Evolutionary conservation across 768 basidiomycete genomes (phyloP).

Genomic region (Auricularia auricula-judae): DNA sequence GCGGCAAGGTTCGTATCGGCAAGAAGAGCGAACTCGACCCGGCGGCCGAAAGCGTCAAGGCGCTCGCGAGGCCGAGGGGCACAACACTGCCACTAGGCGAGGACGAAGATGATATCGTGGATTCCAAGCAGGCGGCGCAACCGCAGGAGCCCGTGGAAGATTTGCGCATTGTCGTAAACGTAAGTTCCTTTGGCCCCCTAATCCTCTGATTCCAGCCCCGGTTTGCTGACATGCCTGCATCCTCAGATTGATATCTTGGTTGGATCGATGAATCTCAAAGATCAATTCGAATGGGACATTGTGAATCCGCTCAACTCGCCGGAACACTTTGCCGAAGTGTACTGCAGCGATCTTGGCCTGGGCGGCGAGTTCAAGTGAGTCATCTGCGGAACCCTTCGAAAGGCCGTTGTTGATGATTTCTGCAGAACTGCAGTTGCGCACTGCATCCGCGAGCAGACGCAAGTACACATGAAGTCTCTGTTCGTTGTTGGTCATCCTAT

Average conservation of each 20-base stretch:
- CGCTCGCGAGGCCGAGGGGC: not conserved
- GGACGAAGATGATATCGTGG: conserved; percentile 15
- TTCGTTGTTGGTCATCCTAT: conserved; percentile 82
- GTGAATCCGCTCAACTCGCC: conserved; percentile 71
- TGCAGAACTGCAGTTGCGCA: conserved; percentile 90
- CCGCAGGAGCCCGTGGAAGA: conserved; percentile 53
- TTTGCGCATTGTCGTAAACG: conserved; percentile 82
- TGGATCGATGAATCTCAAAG: conserved; percentile 84
- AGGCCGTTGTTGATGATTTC: not conserved
- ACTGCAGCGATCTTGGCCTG: conserved; percentile 78
- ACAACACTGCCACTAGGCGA: conserved; percentile 17
- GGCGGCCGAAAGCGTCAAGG: conserved; percentile 24
- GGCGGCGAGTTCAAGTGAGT: conserved; percentile 86
- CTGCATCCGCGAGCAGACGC: conserved; percentile 89
- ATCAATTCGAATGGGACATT: conserved; percentile 97
- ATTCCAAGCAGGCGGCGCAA: conserved; percentile 28
- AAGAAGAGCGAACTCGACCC: conserved; percentile 9
- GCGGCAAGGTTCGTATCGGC: conserved; percentile 22
- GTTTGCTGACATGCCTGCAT: not conserved
- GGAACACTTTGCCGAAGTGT: conserved; percentile 85
- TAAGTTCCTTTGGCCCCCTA: conserved; percentile 23
- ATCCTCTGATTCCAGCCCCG: not conserved
- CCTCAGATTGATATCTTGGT: conserved; percentile 87
- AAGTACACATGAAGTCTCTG: conserved; percentile 83
- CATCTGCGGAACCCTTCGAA: not conserved